Evolutionary conservation across 2,329 filamentous ascomycete species (phyloP).

Genomic region (Microdochium trichocladiopsis): DNA sequence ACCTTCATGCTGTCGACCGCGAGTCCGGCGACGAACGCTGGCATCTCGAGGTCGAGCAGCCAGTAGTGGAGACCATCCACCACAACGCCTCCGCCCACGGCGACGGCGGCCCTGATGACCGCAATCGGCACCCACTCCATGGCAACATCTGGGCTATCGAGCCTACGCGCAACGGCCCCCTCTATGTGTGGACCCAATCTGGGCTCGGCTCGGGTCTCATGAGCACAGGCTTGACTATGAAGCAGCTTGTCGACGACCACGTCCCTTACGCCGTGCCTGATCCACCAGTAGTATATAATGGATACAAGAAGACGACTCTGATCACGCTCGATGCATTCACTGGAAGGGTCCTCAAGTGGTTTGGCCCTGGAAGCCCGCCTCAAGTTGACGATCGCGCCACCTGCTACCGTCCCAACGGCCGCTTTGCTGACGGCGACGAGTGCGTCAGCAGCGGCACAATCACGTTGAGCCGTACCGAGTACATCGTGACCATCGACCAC

Average conservation of each 20-base stretch:
- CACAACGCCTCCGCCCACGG: slow-evolving; percentile 62
- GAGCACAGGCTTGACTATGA: slow-evolving; percentile 68
- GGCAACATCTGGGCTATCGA: slow-evolving; percentile 95
- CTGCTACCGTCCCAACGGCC: slow-evolving; percentile 63
- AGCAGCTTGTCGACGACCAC: slow-evolving; percentile 77
- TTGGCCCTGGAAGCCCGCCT: slow-evolving; percentile 61
- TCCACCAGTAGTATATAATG: slow-evolving; percentile 79
- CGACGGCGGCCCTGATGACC: slow-evolving; percentile 31
- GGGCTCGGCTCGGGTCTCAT: slow-evolving; percentile 50
- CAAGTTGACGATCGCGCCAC: slow-evolving; percentile 65
- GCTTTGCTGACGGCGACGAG: slow-evolving; percentile 62
- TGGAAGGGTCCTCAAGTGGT: slow-evolving; percentile 75
- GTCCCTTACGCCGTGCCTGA: slow-evolving; percentile 70
- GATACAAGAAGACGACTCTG: slow-evolving; percentile 83
- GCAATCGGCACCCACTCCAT: slow-evolving; percentile 61
- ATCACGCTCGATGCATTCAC: slow-evolving; percentile 84
- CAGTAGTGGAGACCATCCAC: slow-evolving; percentile 87
- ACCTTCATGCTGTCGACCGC: slow-evolving; percentile 84
- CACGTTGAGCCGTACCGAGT: slow-evolving; percentile 80
- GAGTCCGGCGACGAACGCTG: slow-evolving; percentile 79
- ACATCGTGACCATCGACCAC: slow-evolving; percentile 79
- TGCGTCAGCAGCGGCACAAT: slow-evolving; percentile 76
- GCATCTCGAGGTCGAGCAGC: slow-evolving; percentile 76
- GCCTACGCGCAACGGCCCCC: slow-evolving; percentile 75
- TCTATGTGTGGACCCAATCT: slow-evolving; percentile 79